A percentile compares a stretch with the other conserved stretches of the same genome.
phyloP scores from a whole-genome alignment of 768 basidiomycete species.

The Termitomyces eurrhizus region DNA sequence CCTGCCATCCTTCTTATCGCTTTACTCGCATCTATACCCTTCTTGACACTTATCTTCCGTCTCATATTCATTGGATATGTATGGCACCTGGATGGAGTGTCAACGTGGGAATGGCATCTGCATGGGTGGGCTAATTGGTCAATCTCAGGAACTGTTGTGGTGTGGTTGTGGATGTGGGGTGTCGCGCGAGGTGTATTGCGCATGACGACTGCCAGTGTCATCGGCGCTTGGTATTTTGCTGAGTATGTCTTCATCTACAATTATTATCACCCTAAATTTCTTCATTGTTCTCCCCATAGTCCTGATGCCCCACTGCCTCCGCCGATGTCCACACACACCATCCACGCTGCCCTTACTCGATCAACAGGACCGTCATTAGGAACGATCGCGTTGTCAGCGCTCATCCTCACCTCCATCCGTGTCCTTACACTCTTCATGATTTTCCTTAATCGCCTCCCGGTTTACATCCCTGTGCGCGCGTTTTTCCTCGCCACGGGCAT shows the following conservation, averaged over 20 bases:
- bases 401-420: conserved; percentile 72
- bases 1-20: conserved; percentile 65
- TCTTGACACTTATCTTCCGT: conserved; percentile 74
- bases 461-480: conserved; percentile 45
- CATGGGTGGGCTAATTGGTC: conserved; percentile 38
- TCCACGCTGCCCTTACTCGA: conserved; percentile 74
- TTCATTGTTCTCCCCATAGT: conserved; percentile 16
- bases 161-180: conserved; percentile 77
- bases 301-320: conserved; percentile 36
- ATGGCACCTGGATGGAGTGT: conserved; percentile 15
- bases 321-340: conserved; percentile 63
- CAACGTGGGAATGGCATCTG: conserved; percentile 37
- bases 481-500: conserved; percentile 40
- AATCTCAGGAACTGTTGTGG: conserved; percentile 46
- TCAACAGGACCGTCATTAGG: conserved; percentile 82
- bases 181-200: conserved; percentile 78
- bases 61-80: conserved; percentile 67
- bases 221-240: conserved; percentile 90
- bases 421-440: conserved; percentile 47
- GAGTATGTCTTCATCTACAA: conserved; percentile 32
- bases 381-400: conserved; percentile 68
- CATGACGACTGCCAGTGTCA: conserved; percentile 73
- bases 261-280: not conserved
- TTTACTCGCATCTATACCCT: conserved; percentile 73
- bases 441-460: conserved; percentile 52